Conservation (phyloP, 2,329 filamentous ascomycete genomes). For the Claviceps paspali region DNA sequence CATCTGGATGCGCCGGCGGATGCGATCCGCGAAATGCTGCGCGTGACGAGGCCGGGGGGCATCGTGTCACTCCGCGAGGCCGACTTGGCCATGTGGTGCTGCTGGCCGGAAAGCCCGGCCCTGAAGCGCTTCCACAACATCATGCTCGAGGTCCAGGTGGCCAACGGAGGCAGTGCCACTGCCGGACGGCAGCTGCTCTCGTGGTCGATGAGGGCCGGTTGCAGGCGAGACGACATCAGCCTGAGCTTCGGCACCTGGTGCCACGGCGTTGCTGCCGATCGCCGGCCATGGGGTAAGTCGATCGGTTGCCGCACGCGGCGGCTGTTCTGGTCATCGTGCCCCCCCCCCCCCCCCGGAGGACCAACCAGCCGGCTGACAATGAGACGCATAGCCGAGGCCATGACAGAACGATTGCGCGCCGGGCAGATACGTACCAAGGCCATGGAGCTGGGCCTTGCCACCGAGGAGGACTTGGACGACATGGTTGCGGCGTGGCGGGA, state of each 20-base stretch:
- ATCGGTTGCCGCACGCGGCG: background rate
- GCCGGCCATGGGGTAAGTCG: slow-evolving; percentile 13
- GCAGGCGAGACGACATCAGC: slow-evolving; percentile 10
- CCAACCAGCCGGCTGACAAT: no score
- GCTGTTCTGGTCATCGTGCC: no score
- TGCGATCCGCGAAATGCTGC: slow-evolving; percentile 25
- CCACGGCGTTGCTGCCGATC: slow-evolving; percentile 13
- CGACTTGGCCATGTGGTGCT: slow-evolving; percentile 15
- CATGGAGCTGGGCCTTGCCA: slow-evolving; percentile 13
- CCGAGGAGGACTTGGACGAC: slow-evolving; percentile 11
- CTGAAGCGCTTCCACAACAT: slow-evolving; percentile 13
- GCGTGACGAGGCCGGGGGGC: slow-evolving; percentile 27
- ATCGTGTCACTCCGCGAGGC: slow-evolving; percentile 22
- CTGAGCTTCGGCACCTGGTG: slow-evolving; percentile 17
- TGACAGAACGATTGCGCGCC: slow-evolving; percentile 12
- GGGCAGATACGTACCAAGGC: slow-evolving; percentile 13
- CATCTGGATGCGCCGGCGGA: slow-evolving; percentile 21
- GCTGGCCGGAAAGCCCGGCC: slow-evolving; percentile 14
- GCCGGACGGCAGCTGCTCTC: slow-evolving; percentile 15
- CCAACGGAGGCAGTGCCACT: slow-evolving; percentile 13
- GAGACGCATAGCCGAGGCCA: slow-evolving; percentile 11
- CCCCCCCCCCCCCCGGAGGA: no score
- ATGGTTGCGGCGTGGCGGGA: slow-evolving; percentile 15
- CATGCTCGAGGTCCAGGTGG: slow-evolving; percentile 8
- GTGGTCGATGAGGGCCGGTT: slow-evolving; percentile 14